Base-by-base conservation (phyloP, 1,139 yeast genomes). In the Wickerhamomyces sp. region DNA sequence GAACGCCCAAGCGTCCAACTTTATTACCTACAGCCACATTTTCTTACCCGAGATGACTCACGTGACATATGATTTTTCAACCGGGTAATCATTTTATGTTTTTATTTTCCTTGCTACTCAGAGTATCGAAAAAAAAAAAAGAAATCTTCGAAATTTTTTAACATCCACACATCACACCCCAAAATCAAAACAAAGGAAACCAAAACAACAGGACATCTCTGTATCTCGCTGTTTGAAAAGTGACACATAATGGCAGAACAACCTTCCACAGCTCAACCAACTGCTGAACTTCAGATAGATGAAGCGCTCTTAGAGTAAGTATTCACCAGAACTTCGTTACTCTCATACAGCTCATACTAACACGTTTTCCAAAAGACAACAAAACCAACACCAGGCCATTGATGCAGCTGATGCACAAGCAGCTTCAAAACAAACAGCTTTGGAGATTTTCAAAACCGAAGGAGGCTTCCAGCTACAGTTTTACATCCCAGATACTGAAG, bases 401-500 rank as follows among this genome's bases (percentile, higher is more conserved):
- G 10, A 7, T 19, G 21, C 21, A 10, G 10, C 10, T 8, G 21
- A 19, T 19, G 21, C 21, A 8, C 9, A 19, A 13, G 23, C 20
- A 16, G 13, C 10, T 10, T 6, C n/a, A 19, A 15, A 28, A 15
- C 12, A 4, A 5, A 13, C 23, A 7, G 2, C 30, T n/a, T n/a
- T n/a, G 4, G 16, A 28, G 15, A 6, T 29, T 7, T 46, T 47
- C 20, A 25, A 35, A 6, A 32, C 30, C 12, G 31, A 17, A 9
- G 25, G 30, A 4, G 27, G 28, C 5, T 28, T 30, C n/a, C 49
- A 52, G 12, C 12, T 51, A 5, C 35, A 33, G 14, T 51, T 53
- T 40, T 47, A 34, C 23, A 37, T 53, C 28, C 49, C 55, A 2
- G 31, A 33, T 2, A 40, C 39, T 5, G 55, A 51, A 26, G 41